These are phyloP conservation scores for Cubamyces lactineus DNA, from an alignment of 768 basidiomycete species.

Conservation along the genomic window DNA sequence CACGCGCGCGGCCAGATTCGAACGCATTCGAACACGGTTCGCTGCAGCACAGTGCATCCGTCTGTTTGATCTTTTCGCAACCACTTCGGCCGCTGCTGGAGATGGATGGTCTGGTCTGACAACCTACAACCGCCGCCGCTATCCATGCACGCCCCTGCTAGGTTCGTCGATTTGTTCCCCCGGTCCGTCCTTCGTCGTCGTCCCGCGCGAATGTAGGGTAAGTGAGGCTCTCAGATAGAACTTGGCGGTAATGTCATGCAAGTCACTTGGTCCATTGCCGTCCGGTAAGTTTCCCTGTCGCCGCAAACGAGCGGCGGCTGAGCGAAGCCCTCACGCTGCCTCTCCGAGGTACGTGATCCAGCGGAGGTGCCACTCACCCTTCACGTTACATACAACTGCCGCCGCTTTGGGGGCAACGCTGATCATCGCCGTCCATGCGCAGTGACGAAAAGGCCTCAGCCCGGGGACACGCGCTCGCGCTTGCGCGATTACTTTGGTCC, in stretches of 20 bases:
- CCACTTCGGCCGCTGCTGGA: background rate
- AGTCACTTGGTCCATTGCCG: background rate
- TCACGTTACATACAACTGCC: background rate
- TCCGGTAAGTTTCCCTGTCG: slow-evolving; percentile 9
- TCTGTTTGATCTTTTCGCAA: slow-evolving; percentile 6
- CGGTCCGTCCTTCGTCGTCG: slow-evolving; percentile 10
- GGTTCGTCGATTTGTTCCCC: slow-evolving; percentile 15
- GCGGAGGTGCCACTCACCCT: slow-evolving; percentile 10
- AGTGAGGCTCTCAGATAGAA: slow-evolving; percentile 19
- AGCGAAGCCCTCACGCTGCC: background rate
- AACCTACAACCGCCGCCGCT: slow-evolving; percentile 1
- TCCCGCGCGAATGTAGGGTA: background rate
- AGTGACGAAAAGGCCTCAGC: background rate
- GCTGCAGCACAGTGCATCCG: slow-evolving; percentile 7
- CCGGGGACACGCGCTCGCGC: background rate
- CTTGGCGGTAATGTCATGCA: background rate
- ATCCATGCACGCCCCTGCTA: background rate
- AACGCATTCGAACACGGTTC: slow-evolving; percentile 3
- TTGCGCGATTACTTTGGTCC: background rate
- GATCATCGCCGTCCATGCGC: slow-evolving; percentile 20
- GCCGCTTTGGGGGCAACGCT: slow-evolving; percentile 9
- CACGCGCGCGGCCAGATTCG: slow-evolving; percentile 1
- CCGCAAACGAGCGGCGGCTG: background rate
- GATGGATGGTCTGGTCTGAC: background rate
- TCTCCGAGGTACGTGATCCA: slow-evolving; percentile 5